Evolutionary conservation across 805 yeast genomes (phyloP), one percentile per base, ranked within the genome.

Genomic region (Kluyveromyces siamensis): DNA sequence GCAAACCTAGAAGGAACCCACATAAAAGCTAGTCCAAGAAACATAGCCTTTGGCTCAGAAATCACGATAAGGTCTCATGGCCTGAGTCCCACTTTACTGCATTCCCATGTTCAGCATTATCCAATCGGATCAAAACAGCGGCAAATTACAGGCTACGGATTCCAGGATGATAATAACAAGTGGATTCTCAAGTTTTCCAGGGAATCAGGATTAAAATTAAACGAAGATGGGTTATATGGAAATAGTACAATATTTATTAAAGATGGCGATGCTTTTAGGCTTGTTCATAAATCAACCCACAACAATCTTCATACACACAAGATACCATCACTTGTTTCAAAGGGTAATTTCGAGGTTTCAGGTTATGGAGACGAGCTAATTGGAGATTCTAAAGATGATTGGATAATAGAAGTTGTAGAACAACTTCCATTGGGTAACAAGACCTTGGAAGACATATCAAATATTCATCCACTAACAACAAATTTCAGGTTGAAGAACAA

Each of bases 51-150:
- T 49, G 87, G 80, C 17, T 79, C 80, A 3, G 50, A 57, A 9
- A 56, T 72, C 41, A 69, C 75, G 1, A 55, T 72, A 30, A 66
- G 73, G 67, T 73, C 87, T 10, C 91, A 85, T 58, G 93, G 93
- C 7, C 69, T 84, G 44, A 78, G 85, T 45, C 87, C 89, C 43
- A 83, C 82, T 54, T 70, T 86, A 50, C 66, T 86, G 49, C 95
- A 86, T 60, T 85, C 93, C 0, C 95, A 86, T 62, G 70, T 70
- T 9, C 90, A 83, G 60, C 55, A 69, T 2, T 86, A 80, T 60
- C 95, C 93, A 18, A 85, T 74, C 44, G 95, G 95, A 2, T 83
- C 90, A 2, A 70, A 72, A 41, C 93, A 86, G 65, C 85, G 81
- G 56, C 95, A 86, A 65, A 70, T 86, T 25, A 86, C 95, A 17